These are phyloP conservation scores for Chamaecrista fasciculata DNA, from an alignment of 306 rosid genomes.

Conservation along the genomic window DNA sequence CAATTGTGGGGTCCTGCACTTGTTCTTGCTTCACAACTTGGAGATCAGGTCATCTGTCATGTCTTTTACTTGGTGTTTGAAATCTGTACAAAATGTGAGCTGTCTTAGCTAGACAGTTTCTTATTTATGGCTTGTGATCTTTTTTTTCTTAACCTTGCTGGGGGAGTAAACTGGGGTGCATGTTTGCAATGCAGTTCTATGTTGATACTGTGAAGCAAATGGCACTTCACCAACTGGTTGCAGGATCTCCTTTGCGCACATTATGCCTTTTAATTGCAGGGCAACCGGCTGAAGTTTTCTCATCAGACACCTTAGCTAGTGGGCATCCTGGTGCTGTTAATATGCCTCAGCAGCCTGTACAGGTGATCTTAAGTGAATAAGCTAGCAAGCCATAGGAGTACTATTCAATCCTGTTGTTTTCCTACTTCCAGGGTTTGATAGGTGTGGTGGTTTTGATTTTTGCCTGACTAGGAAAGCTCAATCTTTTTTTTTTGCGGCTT, in stretches of 20 bases:
- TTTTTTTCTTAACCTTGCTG: too few species aligned
- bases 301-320: constrained; percentile 34
- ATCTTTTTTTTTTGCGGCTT: constrained; percentile 15
- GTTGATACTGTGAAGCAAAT: constrained; percentile 92
- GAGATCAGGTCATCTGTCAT: constrained; percentile 64
- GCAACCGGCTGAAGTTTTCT: constrained; percentile 87
- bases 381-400: constrained; percentile 18
- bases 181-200: constrained; percentile 67
- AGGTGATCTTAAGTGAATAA: constrained; percentile 52
- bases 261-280: constrained; percentile 94
- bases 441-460: constrained; percentile 18
- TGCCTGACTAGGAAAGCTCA: constrained; percentile 25
- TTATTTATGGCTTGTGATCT: too few species aligned
- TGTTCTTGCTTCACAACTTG: constrained; percentile 92
- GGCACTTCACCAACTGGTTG: constrained; percentile 76
- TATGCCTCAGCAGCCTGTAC: constrained; percentile 53
- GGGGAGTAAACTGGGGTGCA: too few species aligned
- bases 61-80: constrained; percentile 8
- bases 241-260: constrained; percentile 92
- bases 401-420: constrained; percentile 19
- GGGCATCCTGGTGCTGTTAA: constrained; percentile 40
- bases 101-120: constrained; percentile 21
- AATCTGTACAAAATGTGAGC: constrained; percentile 10
- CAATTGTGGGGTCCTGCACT: constrained; percentile 99
- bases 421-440: not conserved